phyloP scores from a whole-genome alignment of 177 flowering plant genomes.

The Tripterygium wilfordii region DNA sequence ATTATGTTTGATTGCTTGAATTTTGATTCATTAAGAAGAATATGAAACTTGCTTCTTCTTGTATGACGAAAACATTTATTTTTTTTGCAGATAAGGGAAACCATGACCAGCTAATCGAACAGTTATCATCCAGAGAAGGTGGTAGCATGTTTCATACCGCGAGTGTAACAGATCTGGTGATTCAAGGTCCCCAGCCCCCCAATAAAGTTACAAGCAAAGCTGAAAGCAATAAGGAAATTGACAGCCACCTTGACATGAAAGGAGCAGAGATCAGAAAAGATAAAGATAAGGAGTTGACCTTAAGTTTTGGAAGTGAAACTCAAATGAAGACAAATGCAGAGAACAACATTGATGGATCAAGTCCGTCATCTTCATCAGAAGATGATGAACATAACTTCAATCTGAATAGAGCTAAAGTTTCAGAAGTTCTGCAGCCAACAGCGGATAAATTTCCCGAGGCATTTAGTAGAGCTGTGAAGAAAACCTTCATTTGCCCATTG shows the following conservation, averaged over 20 bases:
- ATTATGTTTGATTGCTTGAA: too few species aligned
- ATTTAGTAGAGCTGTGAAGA: background rate
- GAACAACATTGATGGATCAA: constrained; percentile 4
- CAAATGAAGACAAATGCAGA: constrained; percentile 6
- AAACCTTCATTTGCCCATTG: background rate
- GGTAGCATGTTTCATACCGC: background rate
- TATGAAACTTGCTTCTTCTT: too few species aligned
- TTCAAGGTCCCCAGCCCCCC: too few species aligned
- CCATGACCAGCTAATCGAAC: constrained; percentile 4
- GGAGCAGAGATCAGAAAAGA: background rate
- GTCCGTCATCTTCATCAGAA: constrained; percentile 8
- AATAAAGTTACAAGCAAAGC: too few species aligned
- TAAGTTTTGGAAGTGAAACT: background rate
- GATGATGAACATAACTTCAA: background rate
- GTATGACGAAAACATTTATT: too few species aligned
- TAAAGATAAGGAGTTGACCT: background rate
- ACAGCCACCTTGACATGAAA: background rate
- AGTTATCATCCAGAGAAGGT: constrained; percentile 1
- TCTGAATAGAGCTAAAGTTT: background rate
- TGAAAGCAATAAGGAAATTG: background rate
- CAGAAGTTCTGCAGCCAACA: constrained; percentile 7
- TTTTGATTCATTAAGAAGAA: too few species aligned
- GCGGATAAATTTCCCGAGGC: background rate
- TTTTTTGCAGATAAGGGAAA: constrained; percentile 18
- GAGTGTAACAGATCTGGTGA: background rate